Base-by-base conservation (phyloP, 1,284 basidiomycete species). In the Pseudozyma sp. region DNA sequence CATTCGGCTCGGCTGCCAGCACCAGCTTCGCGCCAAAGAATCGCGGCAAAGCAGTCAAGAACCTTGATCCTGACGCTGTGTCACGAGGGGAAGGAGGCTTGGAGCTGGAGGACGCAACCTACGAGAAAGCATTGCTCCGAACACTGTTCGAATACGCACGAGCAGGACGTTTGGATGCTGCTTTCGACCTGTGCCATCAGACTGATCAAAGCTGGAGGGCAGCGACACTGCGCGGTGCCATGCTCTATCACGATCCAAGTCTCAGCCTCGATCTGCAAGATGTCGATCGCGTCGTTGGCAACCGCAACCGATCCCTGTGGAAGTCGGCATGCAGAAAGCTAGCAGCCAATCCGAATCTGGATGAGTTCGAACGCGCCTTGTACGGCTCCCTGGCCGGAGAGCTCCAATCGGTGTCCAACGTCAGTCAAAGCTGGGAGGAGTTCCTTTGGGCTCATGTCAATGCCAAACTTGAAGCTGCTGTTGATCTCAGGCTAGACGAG, bases 131-230 rank as follows among this genome's bases (percentile, higher is more conserved):
- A 13, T 85, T 95, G 16, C 86, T 89, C 0, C 90, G 93, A 62
- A 89, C 91, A 0, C 83, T 95, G 16, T 95, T 93, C 85, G 89
- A 90, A 39, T 91, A 91, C 75, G 87, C 94, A 9, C 89, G 94
- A 38, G 90, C 92, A 5, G 96, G 96, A 16, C 88, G 91, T 72
- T 85, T 97, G 18, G 92, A 92, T 34, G 90, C 92, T 18, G 95
- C 95, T 0, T 88, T 95, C 10, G 91, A 93, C 43, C 86, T 95
- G 13, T 96, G 93, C 82, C 87, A 91, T 71, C 91, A 90, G 78
- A 91, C 92, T 0, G 91, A 94, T 69, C 93, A 96, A 77, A 91
- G 93, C 3, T 98, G 95, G 95, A 89, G 94, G 35, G 93, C 93
- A 0, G 93, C 93, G 0, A 92, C 91, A 61, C 89, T 96, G 36